Conservation (phyloP, 1,139 yeast genomes). For the Pichia sp. region DNA sequence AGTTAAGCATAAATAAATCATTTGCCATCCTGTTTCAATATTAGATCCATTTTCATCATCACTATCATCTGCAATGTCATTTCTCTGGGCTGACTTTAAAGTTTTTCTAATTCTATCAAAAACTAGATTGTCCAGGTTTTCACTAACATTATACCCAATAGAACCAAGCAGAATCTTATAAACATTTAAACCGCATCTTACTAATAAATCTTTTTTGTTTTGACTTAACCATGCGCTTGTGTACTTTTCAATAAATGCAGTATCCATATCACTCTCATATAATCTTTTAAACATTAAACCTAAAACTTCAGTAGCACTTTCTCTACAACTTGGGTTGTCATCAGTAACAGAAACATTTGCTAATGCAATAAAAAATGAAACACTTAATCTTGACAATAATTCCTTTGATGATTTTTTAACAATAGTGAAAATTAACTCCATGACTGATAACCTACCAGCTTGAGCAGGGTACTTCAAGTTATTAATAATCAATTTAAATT, state of each 20-base stretch:
- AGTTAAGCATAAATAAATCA: constrained; percentile 59
- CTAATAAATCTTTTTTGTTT: constrained; percentile 45
- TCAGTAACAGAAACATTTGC: constrained; percentile 76
- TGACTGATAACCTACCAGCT: constrained; percentile 81
- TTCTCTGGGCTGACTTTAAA: constrained; percentile 32
- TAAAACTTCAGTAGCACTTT: constrained; percentile 68
- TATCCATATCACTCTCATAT: constrained; percentile 29
- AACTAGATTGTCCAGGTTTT: constrained; percentile 32
- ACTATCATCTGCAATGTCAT: constrained; percentile 18
- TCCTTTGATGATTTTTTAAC: constrained; percentile 61
- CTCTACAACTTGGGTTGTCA: constrained; percentile 74
- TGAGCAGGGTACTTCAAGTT: constrained; percentile 82
- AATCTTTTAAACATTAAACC: constrained; percentile 50
- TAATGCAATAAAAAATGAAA: constrained; percentile 77
- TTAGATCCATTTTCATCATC: not conserved
- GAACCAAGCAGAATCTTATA: constrained; percentile 57
- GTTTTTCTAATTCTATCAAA: constrained; percentile 17
- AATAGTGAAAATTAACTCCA: constrained; percentile 75
- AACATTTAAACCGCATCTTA: constrained; percentile 72
- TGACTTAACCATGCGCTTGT: constrained; percentile 65
- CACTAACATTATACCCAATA: constrained; percentile 39
- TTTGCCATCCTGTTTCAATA: constrained; percentile 56
- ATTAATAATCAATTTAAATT: constrained; percentile 73
- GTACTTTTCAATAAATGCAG: constrained; percentile 50
- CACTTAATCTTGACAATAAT: constrained; percentile 53